A percentile compares a stretch with the other conserved stretches of the same genome.
phyloP scores from a whole-genome alignment of 73 alveolate species.

The Tetrahymena elliotti region DNA sequence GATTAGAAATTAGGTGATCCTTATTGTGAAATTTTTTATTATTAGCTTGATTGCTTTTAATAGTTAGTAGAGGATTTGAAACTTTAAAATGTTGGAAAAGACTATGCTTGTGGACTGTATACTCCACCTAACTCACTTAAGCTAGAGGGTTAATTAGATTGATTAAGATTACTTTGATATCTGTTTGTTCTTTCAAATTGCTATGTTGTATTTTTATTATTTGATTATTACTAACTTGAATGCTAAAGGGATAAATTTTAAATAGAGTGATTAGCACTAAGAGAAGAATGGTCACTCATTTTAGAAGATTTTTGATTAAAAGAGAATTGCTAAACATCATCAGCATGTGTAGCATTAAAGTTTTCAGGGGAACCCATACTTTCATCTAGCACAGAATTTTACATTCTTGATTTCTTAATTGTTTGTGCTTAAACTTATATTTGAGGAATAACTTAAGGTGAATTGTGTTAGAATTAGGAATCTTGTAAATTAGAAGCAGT shows the following conservation, averaged over 20 bases:
- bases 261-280: not conserved
- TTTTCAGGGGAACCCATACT: not conserved
- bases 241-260: not conserved
- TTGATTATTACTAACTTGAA: not conserved
- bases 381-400: not conserved
- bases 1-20: not conserved
- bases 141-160: not conserved
- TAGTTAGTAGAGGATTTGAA: not conserved
- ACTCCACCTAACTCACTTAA: not conserved
- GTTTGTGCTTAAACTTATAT: not conserved
- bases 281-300: not conserved
- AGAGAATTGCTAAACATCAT: not conserved
- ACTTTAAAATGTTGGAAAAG: not conserved
- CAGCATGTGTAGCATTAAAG: not conserved
- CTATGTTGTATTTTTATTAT: not conserved
- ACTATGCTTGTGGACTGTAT: not conserved
- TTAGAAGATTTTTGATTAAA: not conserved
- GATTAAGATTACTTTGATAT: not conserved
- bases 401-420: not conserved
- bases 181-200: not conserved
- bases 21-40: not conserved
- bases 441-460: not conserved
- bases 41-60: not conserved
- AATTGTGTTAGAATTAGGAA: not conserved
- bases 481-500: not conserved